phyloP scores from a whole-genome alignment of 495 filamentous ascomycete genomes.

The Podospora bellae-mahoneyi region DNA sequence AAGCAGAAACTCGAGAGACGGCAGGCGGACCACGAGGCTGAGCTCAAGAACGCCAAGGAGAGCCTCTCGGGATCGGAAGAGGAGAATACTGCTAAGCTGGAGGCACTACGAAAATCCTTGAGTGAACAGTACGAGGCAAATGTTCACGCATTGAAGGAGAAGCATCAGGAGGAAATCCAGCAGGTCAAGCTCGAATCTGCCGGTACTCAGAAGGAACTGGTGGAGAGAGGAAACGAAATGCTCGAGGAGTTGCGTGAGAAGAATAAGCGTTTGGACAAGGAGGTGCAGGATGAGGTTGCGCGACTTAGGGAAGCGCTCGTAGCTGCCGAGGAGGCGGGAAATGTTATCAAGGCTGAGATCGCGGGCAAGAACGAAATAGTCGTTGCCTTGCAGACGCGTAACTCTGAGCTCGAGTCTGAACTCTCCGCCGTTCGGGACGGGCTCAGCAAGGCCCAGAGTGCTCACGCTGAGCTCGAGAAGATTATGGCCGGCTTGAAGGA shows the following conservation, averaged over 20 bases:
- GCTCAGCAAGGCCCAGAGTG: conserved; percentile 35
- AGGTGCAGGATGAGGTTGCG: conserved; percentile 44
- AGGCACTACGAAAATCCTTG: conserved; percentile 40
- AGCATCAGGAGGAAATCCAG: conserved; percentile 42
- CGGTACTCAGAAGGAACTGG: conserved; percentile 33
- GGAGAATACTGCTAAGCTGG: conserved; percentile 42
- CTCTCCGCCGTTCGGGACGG: conserved; percentile 39
- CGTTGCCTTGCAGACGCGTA: conserved; percentile 34
- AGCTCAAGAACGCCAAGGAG: conserved; percentile 35
- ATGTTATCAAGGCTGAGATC: conserved; percentile 40
- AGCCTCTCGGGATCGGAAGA: conserved; percentile 33
- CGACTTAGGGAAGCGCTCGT: conserved; percentile 40
- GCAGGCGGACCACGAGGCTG: conserved; percentile 39
- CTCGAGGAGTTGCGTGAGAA: conserved; percentile 41
- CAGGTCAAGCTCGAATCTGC: conserved; percentile 28
- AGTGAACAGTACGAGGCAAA: conserved; percentile 42
- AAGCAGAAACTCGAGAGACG: conserved; percentile 43
- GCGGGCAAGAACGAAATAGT: conserved; percentile 33
- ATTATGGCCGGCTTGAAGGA: conserved; percentile 36
- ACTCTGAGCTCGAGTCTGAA: conserved; percentile 38
- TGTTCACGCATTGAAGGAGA: conserved; percentile 39
- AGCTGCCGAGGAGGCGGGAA: conserved; percentile 33
- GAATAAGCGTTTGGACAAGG: conserved; percentile 38
- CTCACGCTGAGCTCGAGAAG: conserved; percentile 42
- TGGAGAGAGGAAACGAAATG: not conserved